Percentiles rank a stretch among this genome's conserved stretches.
Evolutionary conservation across 2,329 filamentous ascomycete species (phyloP).

Genomic region (Thielaviopsis musarum): DNA sequence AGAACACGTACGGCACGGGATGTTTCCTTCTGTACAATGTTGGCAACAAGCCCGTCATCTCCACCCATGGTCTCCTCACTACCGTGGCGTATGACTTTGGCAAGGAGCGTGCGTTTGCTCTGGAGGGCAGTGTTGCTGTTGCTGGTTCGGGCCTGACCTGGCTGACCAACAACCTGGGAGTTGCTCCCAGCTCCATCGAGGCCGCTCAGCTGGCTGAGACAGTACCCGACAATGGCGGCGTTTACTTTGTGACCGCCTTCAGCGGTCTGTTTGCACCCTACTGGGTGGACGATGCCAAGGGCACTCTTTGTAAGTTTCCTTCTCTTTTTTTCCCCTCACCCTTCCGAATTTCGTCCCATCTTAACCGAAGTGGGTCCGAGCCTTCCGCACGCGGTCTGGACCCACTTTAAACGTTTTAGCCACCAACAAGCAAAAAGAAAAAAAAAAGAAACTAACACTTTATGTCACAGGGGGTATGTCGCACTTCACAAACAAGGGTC

Average conservation of each 20-base stretch:
- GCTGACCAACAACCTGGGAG: constrained; percentile 44
- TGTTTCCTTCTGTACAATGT: constrained; percentile 86
- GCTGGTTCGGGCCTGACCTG: constrained; percentile 70
- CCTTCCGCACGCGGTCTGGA: background rate
- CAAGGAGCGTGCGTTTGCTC: constrained; percentile 48
- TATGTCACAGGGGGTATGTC: constrained; percentile 51
- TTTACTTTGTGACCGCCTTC: constrained; percentile 79
- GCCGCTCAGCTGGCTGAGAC: constrained; percentile 34
- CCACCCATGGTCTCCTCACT: constrained; percentile 64
- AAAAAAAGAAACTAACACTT: constrained; percentile 5
- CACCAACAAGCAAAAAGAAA: constrained; percentile 1
- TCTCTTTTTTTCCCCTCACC: background rate
- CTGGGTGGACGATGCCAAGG: constrained; percentile 86
- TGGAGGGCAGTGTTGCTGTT: constrained; percentile 73
- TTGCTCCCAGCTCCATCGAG: constrained; percentile 33
- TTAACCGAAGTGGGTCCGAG: background rate
- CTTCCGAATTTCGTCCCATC: background rate
- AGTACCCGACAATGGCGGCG: constrained; percentile 59
- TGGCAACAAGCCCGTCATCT: constrained; percentile 70
- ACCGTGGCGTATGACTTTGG: constrained; percentile 78
- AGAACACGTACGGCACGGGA: constrained; percentile 84
- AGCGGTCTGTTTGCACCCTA: constrained; percentile 83
- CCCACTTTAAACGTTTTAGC: background rate
- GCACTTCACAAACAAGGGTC: constrained; percentile 67
- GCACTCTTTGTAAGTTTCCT: constrained; percentile 51